A percentile compares a stretch with the other conserved stretches of the same genome.
phyloP scores from a whole-genome alignment of 768 basidiomycete species.

The Tulasnella sp. region DNA sequence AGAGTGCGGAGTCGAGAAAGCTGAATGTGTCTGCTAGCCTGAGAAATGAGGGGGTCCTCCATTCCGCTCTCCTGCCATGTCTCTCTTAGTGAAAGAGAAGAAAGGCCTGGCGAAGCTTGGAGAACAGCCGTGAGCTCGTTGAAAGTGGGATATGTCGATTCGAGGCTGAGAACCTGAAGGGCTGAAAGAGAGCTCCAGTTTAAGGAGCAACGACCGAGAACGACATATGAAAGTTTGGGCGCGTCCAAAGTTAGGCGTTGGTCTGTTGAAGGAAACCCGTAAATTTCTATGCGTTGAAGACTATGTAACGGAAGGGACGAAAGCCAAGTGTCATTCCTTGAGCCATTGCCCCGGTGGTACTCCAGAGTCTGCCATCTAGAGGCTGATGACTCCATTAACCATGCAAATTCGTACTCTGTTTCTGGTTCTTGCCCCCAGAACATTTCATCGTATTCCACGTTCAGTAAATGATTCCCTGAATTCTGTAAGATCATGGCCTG shows the following conservation, averaged over 20 bases:
- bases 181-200: background rate
- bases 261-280: background rate
- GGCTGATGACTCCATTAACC: background rate
- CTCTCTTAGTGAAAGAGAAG: background rate
- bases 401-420: background rate
- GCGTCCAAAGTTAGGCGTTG: background rate
- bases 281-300: background rate
- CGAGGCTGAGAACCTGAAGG: background rate
- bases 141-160: background rate
- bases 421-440: background rate
- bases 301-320: background rate
- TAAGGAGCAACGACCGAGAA: background rate
- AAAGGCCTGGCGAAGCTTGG: background rate
- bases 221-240: background rate
- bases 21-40: background rate
- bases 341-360: background rate
- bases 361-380: background rate
- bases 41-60: no score
- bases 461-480: background rate
- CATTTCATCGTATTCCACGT: background rate
- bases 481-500: background rate
- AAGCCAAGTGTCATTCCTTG: background rate
- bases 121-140: background rate
- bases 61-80: background rate
- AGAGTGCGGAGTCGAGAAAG: background rate